These are phyloP conservation scores for Botryotinia convoluta DNA, from an alignment of 2,329 filamentous ascomycete species.

Conservation along the genomic window DNA sequence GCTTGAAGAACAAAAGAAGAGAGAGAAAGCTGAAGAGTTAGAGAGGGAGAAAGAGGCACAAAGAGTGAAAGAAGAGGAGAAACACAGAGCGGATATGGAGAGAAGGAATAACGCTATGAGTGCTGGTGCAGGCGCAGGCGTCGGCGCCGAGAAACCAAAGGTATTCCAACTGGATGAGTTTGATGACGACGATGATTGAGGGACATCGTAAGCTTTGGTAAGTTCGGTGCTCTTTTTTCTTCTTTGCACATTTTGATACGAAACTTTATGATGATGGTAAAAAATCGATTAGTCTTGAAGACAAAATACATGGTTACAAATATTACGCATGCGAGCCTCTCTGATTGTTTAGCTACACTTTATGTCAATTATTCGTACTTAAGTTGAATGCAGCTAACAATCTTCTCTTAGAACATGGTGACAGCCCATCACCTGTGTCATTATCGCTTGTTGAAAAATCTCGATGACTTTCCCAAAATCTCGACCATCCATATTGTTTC, in stretches of 20 bases:
- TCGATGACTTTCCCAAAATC: background rate
- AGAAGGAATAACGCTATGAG: constrained; percentile 27
- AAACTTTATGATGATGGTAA: constrained; percentile 64
- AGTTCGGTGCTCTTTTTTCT: background rate
- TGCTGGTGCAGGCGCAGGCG: constrained; percentile 20
- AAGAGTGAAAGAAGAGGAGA: constrained; percentile 38
- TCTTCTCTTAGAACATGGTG: background rate
- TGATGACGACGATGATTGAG: constrained; percentile 42
- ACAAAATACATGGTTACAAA: constrained; percentile 86
- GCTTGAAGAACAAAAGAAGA: constrained; percentile 38
- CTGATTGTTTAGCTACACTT: constrained; percentile 49
- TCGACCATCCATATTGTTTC: background rate
- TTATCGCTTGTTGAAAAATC: no score
- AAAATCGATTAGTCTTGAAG: constrained; percentile 99
- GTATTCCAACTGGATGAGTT: constrained; percentile 45
- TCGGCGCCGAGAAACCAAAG: constrained; percentile 34
- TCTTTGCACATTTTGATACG: background rate
- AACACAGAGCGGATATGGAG: constrained; percentile 29
- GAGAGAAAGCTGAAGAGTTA: constrained; percentile 37
- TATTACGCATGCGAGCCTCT: constrained; percentile 70
- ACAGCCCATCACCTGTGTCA: background rate
- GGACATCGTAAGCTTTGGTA: background rate
- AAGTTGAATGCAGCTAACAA: background rate
- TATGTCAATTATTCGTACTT: background rate
- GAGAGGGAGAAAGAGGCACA: constrained; percentile 28